Evolutionary conservation across 768 basidiomycete species (phyloP), one percentile per base, ranked within the genome.

Genomic region (Auriscalpium orientale): DNA sequence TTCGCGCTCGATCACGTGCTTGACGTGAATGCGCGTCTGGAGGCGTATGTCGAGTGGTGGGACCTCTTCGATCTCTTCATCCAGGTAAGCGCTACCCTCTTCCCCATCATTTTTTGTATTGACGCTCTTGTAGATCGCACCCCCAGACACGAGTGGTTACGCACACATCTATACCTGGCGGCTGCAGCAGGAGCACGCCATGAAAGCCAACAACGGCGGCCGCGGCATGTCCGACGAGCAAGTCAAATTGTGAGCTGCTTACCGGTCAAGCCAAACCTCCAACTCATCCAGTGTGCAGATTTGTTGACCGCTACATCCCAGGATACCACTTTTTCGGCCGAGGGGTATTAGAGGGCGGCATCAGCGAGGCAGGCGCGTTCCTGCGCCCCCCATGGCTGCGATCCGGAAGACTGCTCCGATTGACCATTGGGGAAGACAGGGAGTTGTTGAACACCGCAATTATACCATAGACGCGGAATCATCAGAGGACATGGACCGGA

Each of bases 231-330:
- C 83, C 0, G 93, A 95, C 64, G 82, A 79, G 7, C 70, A 94
- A 76, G 82, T 85, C 62, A 84, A 83, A 63, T 65, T 74, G 78
- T 77, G 34, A 37, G 5, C 43, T 56, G 21, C 52, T 9, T 44
- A 7, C 7, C 53, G 20, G 36, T 15, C 36, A 13, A 37, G 46
- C 37, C 15, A 21, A 11, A 33, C 16, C 47, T 13, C 46, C n/a
- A 20, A 33, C 57, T 21, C 50, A 56, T 48, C 51, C 20, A 53
- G 6, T 44, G 22, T 37, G 18, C 65, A 91, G 89, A 37, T 95
- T 95, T 66, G 83, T 95, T 7, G 89, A 93, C 68, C 84, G 95
- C 4, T 97, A 97, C 69, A 93, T 98, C 62, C 94, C 94, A 1
- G 91, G 89, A 3, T 98, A 97, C 65, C 83, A 95, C 57, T 87